phyloP scores from a whole-genome alignment of 2,329 filamentous ascomycete genomes.

The Ophioceras dolichostomum region DNA sequence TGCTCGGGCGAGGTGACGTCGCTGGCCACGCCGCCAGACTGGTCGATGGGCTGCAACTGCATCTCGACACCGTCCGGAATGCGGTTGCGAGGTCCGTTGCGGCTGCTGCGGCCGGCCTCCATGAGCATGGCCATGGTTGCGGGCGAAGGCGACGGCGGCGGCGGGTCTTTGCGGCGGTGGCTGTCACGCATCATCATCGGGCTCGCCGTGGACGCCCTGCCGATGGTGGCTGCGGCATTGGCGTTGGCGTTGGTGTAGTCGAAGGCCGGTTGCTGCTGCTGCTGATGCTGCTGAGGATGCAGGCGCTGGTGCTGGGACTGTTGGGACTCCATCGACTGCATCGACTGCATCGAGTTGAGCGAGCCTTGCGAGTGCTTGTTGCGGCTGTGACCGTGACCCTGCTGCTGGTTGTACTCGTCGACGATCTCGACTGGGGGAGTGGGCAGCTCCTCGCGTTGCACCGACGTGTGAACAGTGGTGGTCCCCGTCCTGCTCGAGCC shows the following conservation, averaged over 20 bases:
- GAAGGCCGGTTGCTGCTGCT: slow-evolving; percentile 22
- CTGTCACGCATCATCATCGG: slow-evolving; percentile 49
- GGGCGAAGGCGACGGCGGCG: slow-evolving; percentile 55
- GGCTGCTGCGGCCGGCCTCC: slow-evolving; percentile 40
- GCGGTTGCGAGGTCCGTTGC: slow-evolving; percentile 63
- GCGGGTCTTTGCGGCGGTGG: slow-evolving; percentile 28
- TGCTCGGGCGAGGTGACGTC: slow-evolving; percentile 45
- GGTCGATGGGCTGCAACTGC: slow-evolving; percentile 45
- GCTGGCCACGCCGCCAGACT: slow-evolving; percentile 27
- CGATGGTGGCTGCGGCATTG: slow-evolving; percentile 19
- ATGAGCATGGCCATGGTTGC: slow-evolving; percentile 51
- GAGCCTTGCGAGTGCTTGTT: not conserved
- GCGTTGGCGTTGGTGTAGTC: slow-evolving; percentile 20
- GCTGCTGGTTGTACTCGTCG: slow-evolving; percentile 5
- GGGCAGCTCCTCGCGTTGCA: slow-evolving; percentile 11
- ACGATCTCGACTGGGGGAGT: slow-evolving; percentile 15
- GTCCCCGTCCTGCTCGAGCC: slow-evolving; percentile 3
- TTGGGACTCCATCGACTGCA: not conserved
- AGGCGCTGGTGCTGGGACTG: slow-evolving; percentile 21
- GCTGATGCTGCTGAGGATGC: too few relatives aligned
- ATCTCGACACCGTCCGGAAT: slow-evolving; percentile 62
- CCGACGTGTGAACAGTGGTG: slow-evolving; percentile 16
- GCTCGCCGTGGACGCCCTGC: slow-evolving; percentile 55
- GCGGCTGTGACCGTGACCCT: not conserved
- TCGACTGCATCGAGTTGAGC: not conserved